These are phyloP conservation scores for Lichtheimia ramosa DNA, from an alignment of 371 early-diverging fungal species.

Conservation along the genomic window DNA sequence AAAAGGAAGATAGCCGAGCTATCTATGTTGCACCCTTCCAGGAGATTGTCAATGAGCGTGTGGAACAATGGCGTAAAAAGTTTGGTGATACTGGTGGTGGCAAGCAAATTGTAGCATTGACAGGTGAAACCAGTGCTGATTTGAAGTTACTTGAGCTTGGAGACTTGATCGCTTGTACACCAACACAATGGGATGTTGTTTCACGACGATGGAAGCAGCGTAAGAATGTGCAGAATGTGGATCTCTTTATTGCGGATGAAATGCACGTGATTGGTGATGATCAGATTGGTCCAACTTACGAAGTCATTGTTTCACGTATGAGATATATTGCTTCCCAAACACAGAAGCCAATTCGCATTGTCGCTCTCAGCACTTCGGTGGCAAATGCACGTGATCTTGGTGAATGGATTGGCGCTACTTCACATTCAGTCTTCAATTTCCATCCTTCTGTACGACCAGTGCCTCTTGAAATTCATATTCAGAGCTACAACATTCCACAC, in stretches of 20 bases:
- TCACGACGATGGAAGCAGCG: conserved; percentile 95
- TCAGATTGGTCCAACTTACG: conserved; percentile 83
- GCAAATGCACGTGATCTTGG: conserved; percentile 96
- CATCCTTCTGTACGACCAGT: conserved; percentile 91
- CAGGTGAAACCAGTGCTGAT: conserved; percentile 95
- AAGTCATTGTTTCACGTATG: conserved; percentile 92
- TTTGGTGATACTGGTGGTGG: conserved; percentile 69
- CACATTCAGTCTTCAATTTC: conserved; percentile 87
- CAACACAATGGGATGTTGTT: conserved; percentile 97
- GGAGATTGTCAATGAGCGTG: conserved; percentile 79
- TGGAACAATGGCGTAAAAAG: conserved; percentile 78
- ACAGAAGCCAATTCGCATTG: conserved; percentile 82
- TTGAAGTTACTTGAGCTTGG: conserved; percentile 83
- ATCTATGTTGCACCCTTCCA: conserved; percentile 95
- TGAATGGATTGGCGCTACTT: conserved; percentile 92
- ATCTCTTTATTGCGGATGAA: conserved; percentile 95
- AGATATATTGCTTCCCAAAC: conserved; percentile 88
- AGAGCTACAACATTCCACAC: conserved; percentile 87
- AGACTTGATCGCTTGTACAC: conserved; percentile 93
- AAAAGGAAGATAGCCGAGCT: conserved; percentile 61
- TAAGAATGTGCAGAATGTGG: conserved; percentile 86
- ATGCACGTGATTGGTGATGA: conserved; percentile 90
- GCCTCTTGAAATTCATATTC: conserved; percentile 93
- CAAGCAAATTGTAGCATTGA: conserved; percentile 85
- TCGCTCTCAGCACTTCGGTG: conserved; percentile 86